phyloP scores from a whole-genome alignment of 2,329 filamentous ascomycete species.

The Botrytis tulipae region DNA sequence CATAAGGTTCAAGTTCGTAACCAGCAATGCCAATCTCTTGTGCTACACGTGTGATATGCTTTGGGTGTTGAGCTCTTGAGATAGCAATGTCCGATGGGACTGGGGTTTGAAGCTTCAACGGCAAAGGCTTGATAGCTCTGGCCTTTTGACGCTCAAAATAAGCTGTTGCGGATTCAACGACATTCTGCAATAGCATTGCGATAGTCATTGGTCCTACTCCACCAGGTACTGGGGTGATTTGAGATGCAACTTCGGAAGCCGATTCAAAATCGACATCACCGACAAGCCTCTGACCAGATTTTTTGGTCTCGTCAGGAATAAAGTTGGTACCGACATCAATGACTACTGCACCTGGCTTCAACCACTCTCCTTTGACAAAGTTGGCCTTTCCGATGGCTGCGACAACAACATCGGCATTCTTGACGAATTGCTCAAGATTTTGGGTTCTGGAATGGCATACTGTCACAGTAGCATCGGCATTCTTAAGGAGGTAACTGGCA shows the following conservation, averaged over 20 bases:
- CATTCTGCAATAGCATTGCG: conserved; percentile 95
- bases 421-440: conserved; percentile 70
- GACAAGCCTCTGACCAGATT: conserved; percentile 87
- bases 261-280: conserved; percentile 93
- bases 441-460: conserved; percentile 90
- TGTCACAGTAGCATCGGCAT: conserved; percentile 94
- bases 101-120: conserved; percentile 72
- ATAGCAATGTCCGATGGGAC: conserved; percentile 96
- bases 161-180: conserved; percentile 77
- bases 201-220: conserved; percentile 99
- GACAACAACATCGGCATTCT: conserved; percentile 83
- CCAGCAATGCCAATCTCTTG: conserved; percentile 81
- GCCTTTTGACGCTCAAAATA: conserved; percentile 83
- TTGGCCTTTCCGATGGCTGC: conserved; percentile 85
- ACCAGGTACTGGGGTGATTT: conserved; percentile 93
- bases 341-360: conserved; percentile 92
- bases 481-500: conserved; percentile 91
- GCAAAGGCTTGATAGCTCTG: conserved; percentile 77
- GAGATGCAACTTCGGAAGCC: conserved; percentile 79
- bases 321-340: conserved; percentile 99
- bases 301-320: conserved; percentile 82
- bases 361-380: conserved; percentile 92
- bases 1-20: conserved; percentile 93
- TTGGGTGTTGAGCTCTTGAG: conserved; percentile 86
- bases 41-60: conserved; percentile 81